phyloP scores from a whole-genome alignment of 2,329 filamentous ascomycete genomes.

The Penicillium sp. region DNA sequence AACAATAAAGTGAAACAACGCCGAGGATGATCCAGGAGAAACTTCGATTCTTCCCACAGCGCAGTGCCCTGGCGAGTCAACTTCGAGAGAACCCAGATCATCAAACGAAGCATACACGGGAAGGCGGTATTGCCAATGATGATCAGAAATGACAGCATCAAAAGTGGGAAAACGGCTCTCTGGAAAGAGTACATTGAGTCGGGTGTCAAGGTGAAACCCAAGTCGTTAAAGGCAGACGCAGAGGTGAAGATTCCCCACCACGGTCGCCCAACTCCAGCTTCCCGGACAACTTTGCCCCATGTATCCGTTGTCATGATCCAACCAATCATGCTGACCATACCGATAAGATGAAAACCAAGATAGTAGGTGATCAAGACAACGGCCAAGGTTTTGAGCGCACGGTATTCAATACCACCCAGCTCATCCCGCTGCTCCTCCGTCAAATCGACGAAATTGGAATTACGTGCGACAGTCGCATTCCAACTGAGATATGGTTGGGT shows the following conservation, averaged over 20 bases:
- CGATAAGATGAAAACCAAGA: constrained; percentile 76
- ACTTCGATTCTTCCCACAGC: constrained; percentile 84
- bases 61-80: constrained; percentile 64
- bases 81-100: constrained; percentile 79
- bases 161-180: constrained; percentile 68
- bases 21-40: constrained; percentile 89
- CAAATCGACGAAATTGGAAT: constrained; percentile 86
- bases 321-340: constrained; percentile 69
- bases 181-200: constrained; percentile 94
- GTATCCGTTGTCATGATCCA: constrained; percentile 69
- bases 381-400: constrained; percentile 81
- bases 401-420: constrained; percentile 93
- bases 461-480: constrained; percentile 86
- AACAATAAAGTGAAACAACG: constrained; percentile 96
- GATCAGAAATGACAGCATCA: constrained; percentile 81
- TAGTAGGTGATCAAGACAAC: constrained; percentile 77
- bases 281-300: constrained; percentile 66
- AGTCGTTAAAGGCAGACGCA: constrained; percentile 86
- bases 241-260: constrained; percentile 95
- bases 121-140: constrained; percentile 95
- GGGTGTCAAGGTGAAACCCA: constrained; percentile 89
- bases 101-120: constrained; percentile 87
- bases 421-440: constrained; percentile 91
- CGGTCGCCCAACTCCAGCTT: constrained; percentile 60
- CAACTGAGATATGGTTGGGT: constrained; percentile 89